A percentile compares a stretch with the other conserved stretches of the same genome.
These are phyloP conservation scores for Tilletia walkeri DNA, from an alignment of 1,284 basidiomycete species.

Conservation along the genomic window DNA sequence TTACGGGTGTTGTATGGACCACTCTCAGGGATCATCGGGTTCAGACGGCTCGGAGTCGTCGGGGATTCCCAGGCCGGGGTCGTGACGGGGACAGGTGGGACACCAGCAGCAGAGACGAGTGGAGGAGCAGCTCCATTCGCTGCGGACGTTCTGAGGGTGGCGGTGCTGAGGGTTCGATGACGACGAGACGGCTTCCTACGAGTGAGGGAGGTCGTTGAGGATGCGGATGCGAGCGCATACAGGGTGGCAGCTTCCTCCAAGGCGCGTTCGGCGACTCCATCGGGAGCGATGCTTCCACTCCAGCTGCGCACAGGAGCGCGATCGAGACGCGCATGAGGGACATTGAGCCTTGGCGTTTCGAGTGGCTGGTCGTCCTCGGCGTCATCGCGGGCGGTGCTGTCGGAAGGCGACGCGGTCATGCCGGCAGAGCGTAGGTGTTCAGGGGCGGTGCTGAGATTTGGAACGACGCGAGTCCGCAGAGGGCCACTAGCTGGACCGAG, in stretches of 20 bases:
- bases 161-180: not conserved
- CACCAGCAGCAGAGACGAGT: no score
- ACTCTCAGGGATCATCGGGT: no score
- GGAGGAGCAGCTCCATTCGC: no score
- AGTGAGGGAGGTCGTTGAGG: constrained; percentile 1
- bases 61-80: not conserved
- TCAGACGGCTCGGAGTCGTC: not conserved
- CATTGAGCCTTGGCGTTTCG: not conserved
- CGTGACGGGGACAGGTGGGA: no score
- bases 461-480: not conserved
- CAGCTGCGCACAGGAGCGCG: constrained; percentile 8
- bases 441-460: not conserved
- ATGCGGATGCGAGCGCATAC: constrained; percentile 3
- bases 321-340: not conserved
- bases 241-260: constrained; percentile 1
- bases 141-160: not conserved
- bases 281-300: not conserved
- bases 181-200: not conserved
- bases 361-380: not conserved
- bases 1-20: no score
- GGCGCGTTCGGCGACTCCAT: not conserved
- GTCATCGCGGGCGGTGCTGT: not conserved
- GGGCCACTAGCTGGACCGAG: not conserved
- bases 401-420: not conserved
- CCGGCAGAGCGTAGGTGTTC: not conserved